Evolutionary conservation across 768 basidiomycete species (phyloP).

Genomic region (Cystofilobasidium capitatum): DNA sequence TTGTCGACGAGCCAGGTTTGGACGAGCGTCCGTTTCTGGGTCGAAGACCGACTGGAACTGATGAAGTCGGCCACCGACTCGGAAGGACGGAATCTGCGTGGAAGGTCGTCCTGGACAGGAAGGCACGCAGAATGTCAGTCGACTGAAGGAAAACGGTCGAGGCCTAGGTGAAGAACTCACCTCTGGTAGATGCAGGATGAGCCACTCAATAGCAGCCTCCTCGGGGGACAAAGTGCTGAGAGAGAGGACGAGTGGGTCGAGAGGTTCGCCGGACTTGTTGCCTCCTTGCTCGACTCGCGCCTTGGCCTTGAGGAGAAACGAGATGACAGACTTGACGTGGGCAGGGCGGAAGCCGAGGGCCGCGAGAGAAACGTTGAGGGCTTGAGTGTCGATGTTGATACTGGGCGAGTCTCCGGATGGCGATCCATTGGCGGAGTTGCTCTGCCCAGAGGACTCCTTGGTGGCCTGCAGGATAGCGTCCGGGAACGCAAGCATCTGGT

Average conservation of each 20-base stretch:
- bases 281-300: constrained; percentile 5
- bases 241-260: constrained; percentile 47
- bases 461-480: constrained; percentile 38
- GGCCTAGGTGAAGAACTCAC: constrained; percentile 3
- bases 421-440: constrained; percentile 28
- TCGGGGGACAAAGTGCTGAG: constrained; percentile 52
- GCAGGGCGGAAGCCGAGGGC: constrained; percentile 55
- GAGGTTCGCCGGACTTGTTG: constrained; percentile 42
- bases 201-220: constrained; percentile 73
- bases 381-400: constrained; percentile 41
- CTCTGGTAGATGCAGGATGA: constrained; percentile 67
- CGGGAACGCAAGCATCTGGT: constrained; percentile 41
- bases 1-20: constrained; percentile 71
- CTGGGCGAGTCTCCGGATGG: constrained; percentile 26
- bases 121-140: background rate
- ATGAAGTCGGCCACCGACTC: constrained; percentile 38
- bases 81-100: constrained; percentile 37
- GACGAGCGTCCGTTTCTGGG: constrained; percentile 51
- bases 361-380: constrained; percentile 51
- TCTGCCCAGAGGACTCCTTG: constrained; percentile 32
- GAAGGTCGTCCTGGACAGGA: constrained; percentile 62
- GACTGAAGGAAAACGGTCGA: background rate
- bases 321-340: constrained; percentile 43
- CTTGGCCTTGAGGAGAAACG: constrained; percentile 32
- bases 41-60: constrained; percentile 30